Evolutionary conservation across 768 basidiomycete species (phyloP).

Genomic region (Tulasnella calospora): DNA sequence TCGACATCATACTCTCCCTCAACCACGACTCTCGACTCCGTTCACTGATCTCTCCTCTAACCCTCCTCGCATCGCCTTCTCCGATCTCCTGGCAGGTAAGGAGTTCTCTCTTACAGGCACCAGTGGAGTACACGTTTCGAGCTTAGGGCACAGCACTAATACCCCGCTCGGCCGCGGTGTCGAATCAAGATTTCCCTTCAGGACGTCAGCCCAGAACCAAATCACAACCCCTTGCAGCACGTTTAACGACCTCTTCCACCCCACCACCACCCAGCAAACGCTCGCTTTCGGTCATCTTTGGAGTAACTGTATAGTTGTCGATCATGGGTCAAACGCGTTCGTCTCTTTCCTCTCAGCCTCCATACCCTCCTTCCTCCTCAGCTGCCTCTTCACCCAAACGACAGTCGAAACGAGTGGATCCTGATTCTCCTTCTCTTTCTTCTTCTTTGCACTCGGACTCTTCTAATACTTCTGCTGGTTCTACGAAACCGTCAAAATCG

Average conservation of each 20-base stretch:
- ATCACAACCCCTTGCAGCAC: background rate
- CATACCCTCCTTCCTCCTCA: slow-evolving; percentile 2
- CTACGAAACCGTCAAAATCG: background rate
- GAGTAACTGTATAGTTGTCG: background rate
- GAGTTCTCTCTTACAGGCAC: background rate
- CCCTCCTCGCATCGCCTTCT: background rate
- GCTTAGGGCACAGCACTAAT: background rate
- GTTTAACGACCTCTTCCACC: background rate
- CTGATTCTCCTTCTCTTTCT: slow-evolving; percentile 18
- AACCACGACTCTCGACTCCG: background rate
- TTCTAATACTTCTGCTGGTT: background rate
- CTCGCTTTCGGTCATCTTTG: background rate
- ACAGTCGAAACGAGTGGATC: slow-evolving; percentile 21
- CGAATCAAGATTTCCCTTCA: background rate
- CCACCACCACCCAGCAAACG: background rate
- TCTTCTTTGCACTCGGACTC: background rate
- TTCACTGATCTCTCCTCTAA: background rate
- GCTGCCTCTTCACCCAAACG: slow-evolving; percentile 6
- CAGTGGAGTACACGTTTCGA: background rate
- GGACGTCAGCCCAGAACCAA: background rate
- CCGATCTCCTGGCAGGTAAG: background rate
- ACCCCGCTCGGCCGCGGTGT: background rate
- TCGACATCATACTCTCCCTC: background rate
- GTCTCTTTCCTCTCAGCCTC: slow-evolving; percentile 34
- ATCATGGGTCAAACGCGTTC: slow-evolving; percentile 80